Conservation (phyloP, 768 basidiomycete genomes). For the Amanita inopinata region DNA sequence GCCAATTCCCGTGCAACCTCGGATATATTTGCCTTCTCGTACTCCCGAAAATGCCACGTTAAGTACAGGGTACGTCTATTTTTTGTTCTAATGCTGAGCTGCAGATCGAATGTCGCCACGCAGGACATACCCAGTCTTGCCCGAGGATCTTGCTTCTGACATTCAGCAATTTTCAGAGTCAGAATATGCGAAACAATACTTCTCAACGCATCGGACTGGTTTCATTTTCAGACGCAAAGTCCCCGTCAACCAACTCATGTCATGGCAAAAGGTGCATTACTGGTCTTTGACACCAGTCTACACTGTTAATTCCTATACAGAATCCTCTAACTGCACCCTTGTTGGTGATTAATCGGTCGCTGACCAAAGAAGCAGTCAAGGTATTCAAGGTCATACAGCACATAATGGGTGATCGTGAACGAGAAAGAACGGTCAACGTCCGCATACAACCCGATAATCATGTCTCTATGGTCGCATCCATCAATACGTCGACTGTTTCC, state of each 20-base stretch:
- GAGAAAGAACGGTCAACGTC: constrained; percentile 47
- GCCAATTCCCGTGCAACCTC: constrained; percentile 51
- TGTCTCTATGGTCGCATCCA: constrained; percentile 31
- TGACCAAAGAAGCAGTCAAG: constrained; percentile 72
- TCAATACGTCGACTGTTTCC: constrained; percentile 39
- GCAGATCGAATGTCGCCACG: constrained; percentile 10
- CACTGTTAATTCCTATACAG: constrained; percentile 21
- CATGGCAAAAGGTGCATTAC: constrained; percentile 71
- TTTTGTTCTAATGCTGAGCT: constrained; percentile 5
- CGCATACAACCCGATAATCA: constrained; percentile 36
- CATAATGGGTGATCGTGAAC: constrained; percentile 89
- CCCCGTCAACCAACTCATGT: constrained; percentile 81
- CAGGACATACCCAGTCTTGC: constrained; percentile 71
- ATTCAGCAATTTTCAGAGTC: constrained; percentile 84
- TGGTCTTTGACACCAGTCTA: not conserved
- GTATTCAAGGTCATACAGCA: constrained; percentile 86
- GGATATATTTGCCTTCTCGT: constrained; percentile 16
- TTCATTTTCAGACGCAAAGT: constrained; percentile 78
- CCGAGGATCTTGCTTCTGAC: constrained; percentile 70
- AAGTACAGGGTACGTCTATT: constrained; percentile 50
- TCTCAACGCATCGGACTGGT: constrained; percentile 84
- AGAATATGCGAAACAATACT: constrained; percentile 80
- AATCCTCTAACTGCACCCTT: constrained; percentile 64
- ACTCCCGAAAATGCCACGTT: constrained; percentile 28
- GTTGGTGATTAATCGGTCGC: constrained; percentile 52